Conservation (phyloP, 2,329 filamentous ascomycete genomes). For the Penicillium sclerotiorum region DNA sequence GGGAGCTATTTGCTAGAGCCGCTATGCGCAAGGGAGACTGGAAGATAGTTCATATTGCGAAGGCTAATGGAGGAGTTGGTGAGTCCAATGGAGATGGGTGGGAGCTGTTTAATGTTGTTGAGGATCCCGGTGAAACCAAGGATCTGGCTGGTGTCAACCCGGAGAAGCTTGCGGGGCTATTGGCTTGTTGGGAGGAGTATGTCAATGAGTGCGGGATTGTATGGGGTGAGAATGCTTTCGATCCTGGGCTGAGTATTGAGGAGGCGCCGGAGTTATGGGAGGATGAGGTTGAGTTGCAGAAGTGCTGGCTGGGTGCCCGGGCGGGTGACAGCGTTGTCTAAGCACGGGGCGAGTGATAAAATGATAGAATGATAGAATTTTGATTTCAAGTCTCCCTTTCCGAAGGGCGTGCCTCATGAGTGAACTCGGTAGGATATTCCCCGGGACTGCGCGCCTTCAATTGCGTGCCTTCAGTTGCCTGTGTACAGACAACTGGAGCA, state of each 20-base stretch:
- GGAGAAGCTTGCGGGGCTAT: constrained; percentile 25
- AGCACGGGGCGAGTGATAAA: too few species aligned
- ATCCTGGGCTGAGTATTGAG: constrained; percentile 2
- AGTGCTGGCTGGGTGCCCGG: constrained; percentile 10
- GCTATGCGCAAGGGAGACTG: constrained; percentile 20
- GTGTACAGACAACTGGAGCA: too few species aligned
- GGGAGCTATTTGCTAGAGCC: constrained; percentile 21
- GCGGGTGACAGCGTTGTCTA: not conserved
- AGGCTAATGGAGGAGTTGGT: constrained; percentile 11
- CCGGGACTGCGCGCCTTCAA: too few species aligned
- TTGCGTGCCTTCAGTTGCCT: too few species aligned
- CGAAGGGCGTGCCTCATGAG: too few species aligned
- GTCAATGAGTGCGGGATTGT: constrained; percentile 25
- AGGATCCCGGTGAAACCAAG: constrained; percentile 51
- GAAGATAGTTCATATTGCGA: constrained; percentile 21
- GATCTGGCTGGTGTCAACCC: constrained; percentile 39
- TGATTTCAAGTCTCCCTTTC: not conserved
- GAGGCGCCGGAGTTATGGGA: constrained; percentile 11
- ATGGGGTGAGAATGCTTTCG: constrained; percentile 9
- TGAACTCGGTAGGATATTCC: too few species aligned
- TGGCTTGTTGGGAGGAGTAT: constrained; percentile 16
- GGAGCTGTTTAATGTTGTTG: constrained; percentile 17
- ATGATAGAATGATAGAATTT: not conserved
- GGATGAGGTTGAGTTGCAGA: constrained; percentile 14
- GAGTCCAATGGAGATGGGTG: constrained; percentile 11